Base-by-base conservation (phyloP, 495 filamentous ascomycete species). In the Xylaria longipes region DNA sequence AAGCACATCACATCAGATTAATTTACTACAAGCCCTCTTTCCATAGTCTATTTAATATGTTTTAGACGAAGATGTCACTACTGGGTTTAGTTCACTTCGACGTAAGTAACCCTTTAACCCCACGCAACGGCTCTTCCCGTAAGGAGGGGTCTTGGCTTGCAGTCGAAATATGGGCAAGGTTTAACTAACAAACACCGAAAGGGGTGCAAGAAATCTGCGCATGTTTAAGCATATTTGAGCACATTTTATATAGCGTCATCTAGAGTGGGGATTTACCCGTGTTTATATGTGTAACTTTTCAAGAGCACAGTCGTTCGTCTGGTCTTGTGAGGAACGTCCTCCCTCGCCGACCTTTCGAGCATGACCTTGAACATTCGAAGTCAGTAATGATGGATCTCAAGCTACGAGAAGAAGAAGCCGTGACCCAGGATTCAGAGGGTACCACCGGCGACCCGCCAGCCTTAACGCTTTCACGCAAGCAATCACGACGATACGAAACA, bases 171-270 rank as follows among this genome's bases (percentile, higher is more conserved):
- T 35, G 17, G 17, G 5, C 56, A 35, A 60, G 56, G 5, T 22
- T 6, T 37, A n/a, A 15, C 25, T 20, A 11, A 60, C 22, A 8
- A 11, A 60, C 22, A 8, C 9, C 5, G 29, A 20, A 2, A 37
- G 11, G 8, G 29, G 17, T 20, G 27, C 31, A 35, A 60, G 56
- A 37, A 60, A 15, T 22, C 5, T 62, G 58, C 33, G 58, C 58
- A 62, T 41, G 58, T 62, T 62, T 62, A 39, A 61, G 57, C 57
- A 60, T 9, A 60, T 60, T 60, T 37, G 57, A 35, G 31, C 57
- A 35, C 31, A 27, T 41, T 62, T 41, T 25, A 41, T 15, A 41
- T 25, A 62, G 35, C 35, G 37, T 41, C 37, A 5, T 39, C 37
- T 62, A 22, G 11, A 41, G 58, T 62, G 58, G 58, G 58, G 58